Evolutionary conservation across 331 rosid genomes (phyloP).

Genomic region (Cucumis variabilis): DNA sequence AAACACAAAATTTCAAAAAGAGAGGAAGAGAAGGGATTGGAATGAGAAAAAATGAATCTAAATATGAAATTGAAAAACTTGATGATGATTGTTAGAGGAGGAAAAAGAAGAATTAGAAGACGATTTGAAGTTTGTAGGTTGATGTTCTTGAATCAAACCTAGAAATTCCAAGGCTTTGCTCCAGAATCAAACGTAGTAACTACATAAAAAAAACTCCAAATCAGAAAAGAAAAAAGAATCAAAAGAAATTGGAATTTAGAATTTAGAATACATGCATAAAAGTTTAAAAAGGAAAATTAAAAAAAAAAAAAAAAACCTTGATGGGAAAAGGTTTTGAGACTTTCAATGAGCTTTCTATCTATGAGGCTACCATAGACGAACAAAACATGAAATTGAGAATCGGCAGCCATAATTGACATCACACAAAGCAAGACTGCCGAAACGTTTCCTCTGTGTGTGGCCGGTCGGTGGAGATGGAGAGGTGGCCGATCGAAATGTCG

Average conservation of each 20-base stretch:
- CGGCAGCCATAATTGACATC: conserved; percentile 23
- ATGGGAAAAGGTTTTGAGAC: conserved; percentile 26
- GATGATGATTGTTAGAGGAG: neutral
- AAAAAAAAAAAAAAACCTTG: conserved; percentile 18
- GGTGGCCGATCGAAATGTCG: no score
- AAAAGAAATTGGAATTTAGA: neutral
- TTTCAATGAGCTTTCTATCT: conserved; percentile 27
- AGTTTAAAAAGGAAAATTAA: no score
- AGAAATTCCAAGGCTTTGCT: conserved; percentile 33
- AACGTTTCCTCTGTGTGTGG: no score
- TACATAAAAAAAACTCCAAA: neutral
- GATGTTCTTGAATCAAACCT: neutral
- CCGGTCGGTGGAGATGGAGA: no score
- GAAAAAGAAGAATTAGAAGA: neutral
- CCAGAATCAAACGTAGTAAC: conserved; percentile 34
- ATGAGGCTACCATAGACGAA: conserved; percentile 9
- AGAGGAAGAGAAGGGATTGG: conserved; percentile 15
- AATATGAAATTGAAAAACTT: neutral
- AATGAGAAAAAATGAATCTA: neutral
- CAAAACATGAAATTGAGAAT: conserved; percentile 24
- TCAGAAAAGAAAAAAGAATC: neutral
- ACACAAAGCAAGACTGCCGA: no score
- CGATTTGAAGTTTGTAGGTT: neutral
- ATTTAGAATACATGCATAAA: no score
- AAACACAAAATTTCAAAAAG: conserved; percentile 38